Evolutionary conservation across 345 rosid genomes (phyloP).

Genomic region (Populus ilicifolia): DNA sequence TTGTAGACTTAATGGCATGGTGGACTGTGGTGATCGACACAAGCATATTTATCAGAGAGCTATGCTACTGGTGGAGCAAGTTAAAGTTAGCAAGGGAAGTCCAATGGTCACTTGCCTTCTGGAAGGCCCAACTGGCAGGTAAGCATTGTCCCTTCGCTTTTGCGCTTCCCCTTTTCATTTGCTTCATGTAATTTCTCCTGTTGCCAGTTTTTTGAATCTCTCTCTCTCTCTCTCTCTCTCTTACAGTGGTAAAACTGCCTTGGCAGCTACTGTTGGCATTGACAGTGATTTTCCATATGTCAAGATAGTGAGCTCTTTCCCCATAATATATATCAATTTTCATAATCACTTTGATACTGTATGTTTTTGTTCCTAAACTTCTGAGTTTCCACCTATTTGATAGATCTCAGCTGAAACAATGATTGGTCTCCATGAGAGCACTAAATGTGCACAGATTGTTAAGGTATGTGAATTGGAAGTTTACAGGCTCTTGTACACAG

Average conservation of each 20-base stretch:
- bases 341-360: not conserved
- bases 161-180: not conserved
- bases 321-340: not conserved
- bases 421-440: conserved; percentile 96
- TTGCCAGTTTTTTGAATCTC: conserved; percentile 20
- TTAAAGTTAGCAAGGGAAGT: conserved; percentile 94
- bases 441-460: conserved; percentile 86
- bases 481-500: not conserved
- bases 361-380: not conserved
- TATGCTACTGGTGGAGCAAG: conserved; percentile 89
- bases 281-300: conserved; percentile 97
- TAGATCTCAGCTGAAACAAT: conserved; percentile 93
- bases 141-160: conserved; percentile 11
- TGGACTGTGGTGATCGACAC: conserved; percentile 75
- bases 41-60: conserved; percentile 85
- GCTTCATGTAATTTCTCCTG: conserved; percentile 2
- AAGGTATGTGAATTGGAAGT: conserved; percentile 50
- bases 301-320: conserved; percentile 69
- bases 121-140: conserved; percentile 97
- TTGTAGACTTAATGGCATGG: conserved; percentile 83
- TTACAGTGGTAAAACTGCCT: conserved; percentile 92
- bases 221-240: conserved; percentile 27
- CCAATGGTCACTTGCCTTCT: conserved; percentile 91
- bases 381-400: conserved; percentile 8
- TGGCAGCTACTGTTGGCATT: conserved; percentile 94